A percentile compares a stretch with the other conserved stretches of the same genome.
These are phyloP conservation scores for Geranomyces variabilis DNA, from an alignment of 192 early-diverging fungal species.

Conservation along the genomic window DNA sequence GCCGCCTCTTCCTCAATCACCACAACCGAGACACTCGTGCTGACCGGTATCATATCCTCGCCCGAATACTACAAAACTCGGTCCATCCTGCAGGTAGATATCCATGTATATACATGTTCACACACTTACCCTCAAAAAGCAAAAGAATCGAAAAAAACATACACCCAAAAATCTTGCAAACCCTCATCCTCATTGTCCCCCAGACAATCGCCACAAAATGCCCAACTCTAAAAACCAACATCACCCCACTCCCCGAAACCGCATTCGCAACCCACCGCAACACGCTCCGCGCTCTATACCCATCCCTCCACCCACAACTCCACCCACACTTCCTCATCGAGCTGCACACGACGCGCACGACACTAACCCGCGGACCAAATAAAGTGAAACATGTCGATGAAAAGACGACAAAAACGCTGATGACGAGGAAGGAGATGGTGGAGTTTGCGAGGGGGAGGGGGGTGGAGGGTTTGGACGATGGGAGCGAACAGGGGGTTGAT, in stretches of 20 bases:
- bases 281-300: background rate
- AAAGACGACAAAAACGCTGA: background rate
- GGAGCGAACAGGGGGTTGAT: too few relatives aligned
- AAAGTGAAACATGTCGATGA: background rate
- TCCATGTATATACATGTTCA: background rate
- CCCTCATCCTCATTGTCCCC: too few relatives aligned
- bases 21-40: background rate
- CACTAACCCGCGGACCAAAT: background rate
- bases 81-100: constrained; percentile 1
- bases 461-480: background rate
- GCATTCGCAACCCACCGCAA: constrained; percentile 3
- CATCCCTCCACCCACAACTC: background rate
- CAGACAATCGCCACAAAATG: too few relatives aligned
- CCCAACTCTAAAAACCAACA: too few relatives aligned
- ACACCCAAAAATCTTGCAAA: too few relatives aligned
- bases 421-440: background rate
- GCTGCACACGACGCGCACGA: background rate
- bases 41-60: background rate
- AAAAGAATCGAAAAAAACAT: background rate
- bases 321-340: background rate
- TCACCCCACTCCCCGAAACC: constrained; percentile 2
- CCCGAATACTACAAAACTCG: background rate
- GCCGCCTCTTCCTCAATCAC: background rate
- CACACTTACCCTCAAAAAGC: background rate
- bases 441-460: background rate